Percentiles rank a stretch among this genome's conserved stretches.
Evolutionary conservation across 2,329 filamentous ascomycete species (phyloP).

Genomic region (Orbilia oligospora): DNA sequence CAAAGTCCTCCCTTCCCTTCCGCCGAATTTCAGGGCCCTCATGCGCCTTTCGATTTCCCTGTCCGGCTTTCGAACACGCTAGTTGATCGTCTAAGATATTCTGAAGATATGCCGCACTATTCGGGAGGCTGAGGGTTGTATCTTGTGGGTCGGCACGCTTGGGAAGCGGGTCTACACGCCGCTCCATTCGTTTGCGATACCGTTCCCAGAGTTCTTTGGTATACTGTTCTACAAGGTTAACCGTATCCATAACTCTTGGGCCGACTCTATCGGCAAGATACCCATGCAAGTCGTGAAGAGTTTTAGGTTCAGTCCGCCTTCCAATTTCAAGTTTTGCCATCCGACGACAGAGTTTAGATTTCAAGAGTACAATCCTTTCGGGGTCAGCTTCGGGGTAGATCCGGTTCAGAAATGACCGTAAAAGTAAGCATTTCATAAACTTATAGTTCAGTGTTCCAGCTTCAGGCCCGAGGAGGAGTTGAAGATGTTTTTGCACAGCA

Average conservation of each 20-base stretch:
- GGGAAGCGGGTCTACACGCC: constrained; percentile 69
- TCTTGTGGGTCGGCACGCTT: constrained; percentile 65
- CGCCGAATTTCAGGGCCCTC: constrained; percentile 29
- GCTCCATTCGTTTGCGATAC: constrained; percentile 67
- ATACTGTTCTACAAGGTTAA: constrained; percentile 64
- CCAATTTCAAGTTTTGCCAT: constrained; percentile 73
- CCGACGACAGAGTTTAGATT: constrained; percentile 72
- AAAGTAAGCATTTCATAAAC: constrained; percentile 70
- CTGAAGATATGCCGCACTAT: constrained; percentile 67
- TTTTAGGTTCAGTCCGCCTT: constrained; percentile 55
- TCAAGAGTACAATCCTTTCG: constrained; percentile 68
- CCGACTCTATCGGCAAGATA: constrained; percentile 64
- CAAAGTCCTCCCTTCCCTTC: constrained; percentile 37
- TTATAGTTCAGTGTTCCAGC: constrained; percentile 73
- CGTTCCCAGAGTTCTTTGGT: constrained; percentile 67
- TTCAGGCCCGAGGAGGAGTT: constrained; percentile 66
- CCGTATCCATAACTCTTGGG: constrained; percentile 64
- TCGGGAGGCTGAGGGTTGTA: constrained; percentile 67
- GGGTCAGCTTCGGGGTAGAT: constrained; percentile 63
- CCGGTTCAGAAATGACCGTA: constrained; percentile 70
- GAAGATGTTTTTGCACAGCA: constrained; percentile 71
- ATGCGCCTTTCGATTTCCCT: constrained; percentile 57
- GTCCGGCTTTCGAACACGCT: constrained; percentile 55
- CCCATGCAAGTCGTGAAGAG: constrained; percentile 61
- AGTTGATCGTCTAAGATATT: constrained; percentile 40